Conservation (phyloP, 192 early-diverging fungal species). For the Backusella luteola region DNA sequence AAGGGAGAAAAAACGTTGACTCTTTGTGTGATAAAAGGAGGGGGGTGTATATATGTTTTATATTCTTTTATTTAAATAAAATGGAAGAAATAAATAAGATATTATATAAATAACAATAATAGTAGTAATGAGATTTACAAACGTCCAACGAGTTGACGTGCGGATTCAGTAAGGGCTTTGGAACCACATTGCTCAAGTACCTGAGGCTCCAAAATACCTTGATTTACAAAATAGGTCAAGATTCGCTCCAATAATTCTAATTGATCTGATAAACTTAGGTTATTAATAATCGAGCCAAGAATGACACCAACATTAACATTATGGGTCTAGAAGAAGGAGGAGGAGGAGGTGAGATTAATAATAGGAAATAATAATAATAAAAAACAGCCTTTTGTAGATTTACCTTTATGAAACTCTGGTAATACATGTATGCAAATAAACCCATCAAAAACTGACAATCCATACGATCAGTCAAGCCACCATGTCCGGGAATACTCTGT, state of each 20-base stretch:
- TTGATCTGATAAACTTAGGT: conserved; percentile 21
- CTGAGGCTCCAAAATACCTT: conserved; percentile 25
- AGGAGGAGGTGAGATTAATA: too few relatives aligned
- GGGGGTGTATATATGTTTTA: background rate
- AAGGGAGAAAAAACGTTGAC: background rate
- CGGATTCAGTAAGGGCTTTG: conserved; percentile 21
- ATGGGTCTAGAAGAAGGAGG: conserved; percentile 9
- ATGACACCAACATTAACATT: conserved; percentile 24
- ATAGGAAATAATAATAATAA: too few relatives aligned
- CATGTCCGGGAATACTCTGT: conserved; percentile 95
- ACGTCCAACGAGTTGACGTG: conserved; percentile 1
- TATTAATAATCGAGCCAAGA: conserved; percentile 22
- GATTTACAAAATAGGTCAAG: conserved; percentile 35
- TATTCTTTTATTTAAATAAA: background rate
- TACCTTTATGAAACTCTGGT: conserved; percentile 37
- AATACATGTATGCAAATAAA: conserved; percentile 89
- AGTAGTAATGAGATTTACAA: background rate
- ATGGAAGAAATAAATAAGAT: background rate
- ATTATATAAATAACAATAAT: conserved; percentile 6
- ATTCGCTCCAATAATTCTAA: conserved; percentile 31
- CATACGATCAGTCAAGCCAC: conserved; percentile 96
- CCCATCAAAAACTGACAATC: conserved; percentile 99
- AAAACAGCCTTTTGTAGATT: background rate
- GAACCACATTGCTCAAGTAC: conserved; percentile 23
- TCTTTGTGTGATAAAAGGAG: background rate